These are phyloP conservation scores for Pisolithus orientalis DNA, from an alignment of 768 basidiomycete genomes.

Conservation along the genomic window DNA sequence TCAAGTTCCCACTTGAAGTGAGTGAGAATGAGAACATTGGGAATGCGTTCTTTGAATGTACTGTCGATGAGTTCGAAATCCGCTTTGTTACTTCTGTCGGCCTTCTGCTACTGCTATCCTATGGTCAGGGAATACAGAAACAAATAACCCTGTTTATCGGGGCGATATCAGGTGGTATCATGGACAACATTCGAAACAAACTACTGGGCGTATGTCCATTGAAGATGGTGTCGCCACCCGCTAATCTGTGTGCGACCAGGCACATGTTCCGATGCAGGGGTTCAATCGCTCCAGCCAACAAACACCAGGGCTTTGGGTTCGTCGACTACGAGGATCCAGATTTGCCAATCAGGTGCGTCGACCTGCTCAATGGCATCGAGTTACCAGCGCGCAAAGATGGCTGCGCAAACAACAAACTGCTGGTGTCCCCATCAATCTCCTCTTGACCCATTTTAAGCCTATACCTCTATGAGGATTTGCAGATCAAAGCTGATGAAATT, in stretches of 20 bases:
- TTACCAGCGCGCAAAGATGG: slow-evolving; percentile 58
- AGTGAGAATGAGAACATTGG: slow-evolving; percentile 10
- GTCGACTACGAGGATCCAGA: slow-evolving; percentile 94
- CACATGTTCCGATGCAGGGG: slow-evolving; percentile 83
- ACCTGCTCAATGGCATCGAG: slow-evolving; percentile 58
- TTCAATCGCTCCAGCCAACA: slow-evolving; percentile 95
- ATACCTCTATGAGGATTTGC: slow-evolving; percentile 25
- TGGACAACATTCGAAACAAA: slow-evolving; percentile 72
- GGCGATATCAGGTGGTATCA: slow-evolving; percentile 90
- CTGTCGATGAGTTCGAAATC: not conserved
- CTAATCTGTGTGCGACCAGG: too few relatives aligned
- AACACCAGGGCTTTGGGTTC: slow-evolving; percentile 95
- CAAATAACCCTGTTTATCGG: slow-evolving; percentile 83
- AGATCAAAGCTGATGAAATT: slow-evolving; percentile 97
- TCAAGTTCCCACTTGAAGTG: slow-evolving; percentile 12
- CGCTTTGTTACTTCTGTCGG: not conserved
- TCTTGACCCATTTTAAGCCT: slow-evolving; percentile 26
- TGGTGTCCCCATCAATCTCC: slow-evolving; percentile 42
- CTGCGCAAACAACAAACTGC: slow-evolving; percentile 56
- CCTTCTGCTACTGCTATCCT: not conserved
- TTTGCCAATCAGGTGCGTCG: slow-evolving; percentile 72
- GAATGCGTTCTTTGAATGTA: slow-evolving; percentile 7
- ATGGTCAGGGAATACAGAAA: slow-evolving; percentile 40
- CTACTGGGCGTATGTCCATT: slow-evolving; percentile 73
- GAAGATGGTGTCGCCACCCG: too few relatives aligned